These are phyloP conservation scores for Chaetomium olivaceum DNA, from an alignment of 2,329 filamentous ascomycete species.

Conservation along the genomic window DNA sequence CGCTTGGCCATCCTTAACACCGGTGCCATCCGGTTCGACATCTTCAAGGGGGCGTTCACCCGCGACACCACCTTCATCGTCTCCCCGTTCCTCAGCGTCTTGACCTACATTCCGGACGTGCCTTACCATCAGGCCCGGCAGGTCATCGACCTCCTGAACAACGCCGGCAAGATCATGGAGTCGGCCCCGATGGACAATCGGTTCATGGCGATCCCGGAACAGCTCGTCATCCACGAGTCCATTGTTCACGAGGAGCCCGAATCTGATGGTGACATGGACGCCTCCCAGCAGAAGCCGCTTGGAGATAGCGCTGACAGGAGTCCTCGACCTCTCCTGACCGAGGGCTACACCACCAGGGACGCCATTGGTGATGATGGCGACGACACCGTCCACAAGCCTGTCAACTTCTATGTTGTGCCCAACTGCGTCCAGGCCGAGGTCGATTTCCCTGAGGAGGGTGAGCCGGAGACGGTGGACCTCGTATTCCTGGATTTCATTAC, in stretches of 20 bases:
- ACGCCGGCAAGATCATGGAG: constrained; percentile 51
- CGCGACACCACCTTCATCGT: constrained; percentile 82
- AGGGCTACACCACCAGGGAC: constrained; percentile 86
- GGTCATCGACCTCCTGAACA: constrained; percentile 63
- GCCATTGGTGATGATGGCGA: constrained; percentile 83
- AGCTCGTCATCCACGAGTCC: constrained; percentile 36
- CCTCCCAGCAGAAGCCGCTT: constrained; percentile 37
- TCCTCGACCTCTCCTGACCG: constrained; percentile 50
- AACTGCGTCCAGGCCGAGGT: constrained; percentile 77
- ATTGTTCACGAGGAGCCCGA: constrained; percentile 34
- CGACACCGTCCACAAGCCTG: constrained; percentile 77
- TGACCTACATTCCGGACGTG: constrained; percentile 76
- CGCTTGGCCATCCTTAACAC: constrained; percentile 81
- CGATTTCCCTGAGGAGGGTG: constrained; percentile 54
- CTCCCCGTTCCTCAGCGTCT: constrained; percentile 81
- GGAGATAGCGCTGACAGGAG: constrained; percentile 36
- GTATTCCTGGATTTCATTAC: constrained; percentile 92
- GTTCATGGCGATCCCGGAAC: constrained; percentile 54
- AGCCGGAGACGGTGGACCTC: constrained; percentile 76
- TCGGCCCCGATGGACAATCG: constrained; percentile 42
- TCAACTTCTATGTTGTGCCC: constrained; percentile 75
- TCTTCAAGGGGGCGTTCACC: constrained; percentile 90
- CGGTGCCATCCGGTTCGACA: constrained; percentile 89
- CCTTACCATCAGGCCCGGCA: constrained; percentile 73
- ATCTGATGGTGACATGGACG: constrained; percentile 15